Evolutionary conservation across 2,329 filamentous ascomycete genomes (phyloP).

Genomic region (Parastagonospora avenae): DNA sequence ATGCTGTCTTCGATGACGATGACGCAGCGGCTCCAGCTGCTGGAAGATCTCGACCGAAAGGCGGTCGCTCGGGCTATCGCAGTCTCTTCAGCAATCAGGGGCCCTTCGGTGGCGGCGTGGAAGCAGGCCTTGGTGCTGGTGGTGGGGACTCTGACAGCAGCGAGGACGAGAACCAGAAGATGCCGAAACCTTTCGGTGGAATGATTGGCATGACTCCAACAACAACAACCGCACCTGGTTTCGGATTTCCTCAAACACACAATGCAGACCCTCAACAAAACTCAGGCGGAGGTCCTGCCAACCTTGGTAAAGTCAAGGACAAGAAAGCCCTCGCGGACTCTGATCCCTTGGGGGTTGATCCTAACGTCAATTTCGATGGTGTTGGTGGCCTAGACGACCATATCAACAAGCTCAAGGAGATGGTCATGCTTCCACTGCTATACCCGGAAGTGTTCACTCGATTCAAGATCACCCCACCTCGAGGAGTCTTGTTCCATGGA

Average conservation of each 20-base stretch:
- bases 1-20: conserved; percentile 75
- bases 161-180: conserved; percentile 83
- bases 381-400: conserved; percentile 92
- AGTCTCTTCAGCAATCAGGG: conserved; percentile 88
- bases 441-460: conserved; percentile 93
- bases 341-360: conserved; percentile 90
- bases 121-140: conserved; percentile 74
- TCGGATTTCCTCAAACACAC: conserved; percentile 63
- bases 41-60: conserved; percentile 67
- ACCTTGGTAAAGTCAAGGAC: conserved; percentile 92
- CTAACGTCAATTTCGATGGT: conserved; percentile 90
- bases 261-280: conserved; percentile 61
- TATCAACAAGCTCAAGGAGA: conserved; percentile 97
- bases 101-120: conserved; percentile 86
- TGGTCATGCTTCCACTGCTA: conserved; percentile 91
- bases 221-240: conserved; percentile 55
- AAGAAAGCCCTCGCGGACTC: conserved; percentile 90
- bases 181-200: conserved; percentile 59
- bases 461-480: conserved; percentile 91
- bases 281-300: conserved; percentile 70
- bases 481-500: conserved; percentile 95
- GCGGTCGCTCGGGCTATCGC: conserved; percentile 65
- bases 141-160: conserved; percentile 94
- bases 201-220: conserved; percentile 69
- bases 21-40: conserved; percentile 68